Base-by-base conservation (phyloP, 345 rosid species). In the Lumnitzera littorea region DNA sequence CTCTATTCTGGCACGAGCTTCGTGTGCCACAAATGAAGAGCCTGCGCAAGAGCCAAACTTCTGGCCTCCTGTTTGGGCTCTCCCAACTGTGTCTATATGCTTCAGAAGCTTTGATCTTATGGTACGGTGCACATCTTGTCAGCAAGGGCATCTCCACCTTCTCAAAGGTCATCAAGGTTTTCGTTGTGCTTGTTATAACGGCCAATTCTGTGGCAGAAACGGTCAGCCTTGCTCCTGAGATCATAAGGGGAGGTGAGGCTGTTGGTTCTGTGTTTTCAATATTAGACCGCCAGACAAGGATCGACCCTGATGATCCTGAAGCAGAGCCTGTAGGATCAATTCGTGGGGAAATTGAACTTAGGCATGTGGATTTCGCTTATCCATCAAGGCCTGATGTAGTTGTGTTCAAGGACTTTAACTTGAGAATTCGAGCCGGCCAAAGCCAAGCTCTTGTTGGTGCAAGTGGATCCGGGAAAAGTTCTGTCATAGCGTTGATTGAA, bases 121-220 rank as follows among this genome's bases (percentile, higher is more conserved):
- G 99, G 99, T 94, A 94, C 13, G 99, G 99, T 1, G 87, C 89
- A 27, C 97, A 86, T 68, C 95, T 94, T 51, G 99, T 94, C 46
- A 76, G 83, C 74, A 63, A 82, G 67, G 99, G 99, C 36, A 76
- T 25, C 13, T 90, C 99, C 56, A 94, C 99, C 25, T 94, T 94
- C 73, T 94, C 99, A 9, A 94, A 88, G 84, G 99, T 94, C 67
- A 90, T 94, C 53, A 94, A 94, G 82, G 99, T 94, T 64, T 94
- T 94, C 20, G 99, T 94, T 31, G 99, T 94, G 46, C 66, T 94
- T 55, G 99, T 94, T 3, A 76, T 94, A 70, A 90, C 99, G 0
- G 99, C 99, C 24, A 94, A 94, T 75, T 94, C 99, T 24, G 99
- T 94, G 13, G 99, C 99, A 1, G 99, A 94, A 75, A 94, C 99